Base-by-base conservation (phyloP, 768 basidiomycete species). In the Russula lepida region DNA sequence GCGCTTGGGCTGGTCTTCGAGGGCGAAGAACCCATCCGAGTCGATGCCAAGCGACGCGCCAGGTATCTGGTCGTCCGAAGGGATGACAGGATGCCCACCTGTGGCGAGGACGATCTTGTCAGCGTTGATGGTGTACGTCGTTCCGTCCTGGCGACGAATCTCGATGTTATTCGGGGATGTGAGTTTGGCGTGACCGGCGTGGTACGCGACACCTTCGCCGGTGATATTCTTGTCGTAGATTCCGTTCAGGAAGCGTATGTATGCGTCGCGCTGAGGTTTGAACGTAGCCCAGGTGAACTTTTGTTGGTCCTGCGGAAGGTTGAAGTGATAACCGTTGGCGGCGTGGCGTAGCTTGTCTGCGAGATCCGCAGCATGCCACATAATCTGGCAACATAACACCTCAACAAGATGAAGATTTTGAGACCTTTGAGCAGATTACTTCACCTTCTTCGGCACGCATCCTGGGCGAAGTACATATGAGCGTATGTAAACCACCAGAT, bases 321-420 rank as follows among this genome's bases (percentile, higher is more conserved):
- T 74, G 63, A 89, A 86, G 54, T 86, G 81, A 73, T 89, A 92
- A 19, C 82, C 85, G n/a, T 79, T 71, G 17, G 81, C 78, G 60
- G 94, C 90, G 66, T 89, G 82, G 28, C 79, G 78, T 35, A 98
- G 74, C 72, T 87, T 90, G 69, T 98, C 95, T 32, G 88, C 85
- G 59, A 92, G 76, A 74, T 95, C 92, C 28, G 91, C 89, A 43
- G 92, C 92, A 64, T 94, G 88, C 95, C 95, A 99, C 95, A 98
- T 98, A 58, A 99, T 85, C 92, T 95, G 53, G 8, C 15, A 32
- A 48, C 39, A 12, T 12, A 32, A 48, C 39, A 12, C 19, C 43
- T 48, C 53, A 37, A 46, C 12, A 17, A 57, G 21, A 35, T 15
- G 48, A 30, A 57, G 15, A 8, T 7, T 7, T 6, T 56, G 28